Base-by-base conservation (phyloP, 2,329 filamentous ascomycete genomes). In the Penicillium sp. region DNA sequence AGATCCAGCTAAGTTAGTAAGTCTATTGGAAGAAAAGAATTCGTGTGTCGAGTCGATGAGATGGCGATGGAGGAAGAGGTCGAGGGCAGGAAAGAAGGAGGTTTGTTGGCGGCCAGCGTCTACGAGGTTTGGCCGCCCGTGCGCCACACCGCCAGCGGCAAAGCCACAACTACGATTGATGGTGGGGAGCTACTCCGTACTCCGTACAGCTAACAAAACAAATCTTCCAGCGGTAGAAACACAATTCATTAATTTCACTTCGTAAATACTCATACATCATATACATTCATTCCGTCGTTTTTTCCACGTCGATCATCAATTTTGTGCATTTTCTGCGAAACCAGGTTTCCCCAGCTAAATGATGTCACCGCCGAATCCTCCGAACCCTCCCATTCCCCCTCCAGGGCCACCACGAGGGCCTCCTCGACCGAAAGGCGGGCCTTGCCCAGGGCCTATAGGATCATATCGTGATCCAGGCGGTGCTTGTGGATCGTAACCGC, bases 391-490 rank as follows among this genome's bases (percentile, higher is more conserved):
- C 41, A 82, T 50, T 62, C 73, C 63, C 13, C 66, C 69, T 35
- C 68, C 69, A 35, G 60, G 63, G 38, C 72, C 70, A 53, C 56
- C 57, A 15, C 60, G 68, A 26, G 26, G 26, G 31, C 67, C 75
- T 50, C 67, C 75, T 50, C 82, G 65, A 50, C 67, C 83, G 65
- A 81, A 78, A 26, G 79, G 77, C 47, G 79, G 76, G 60, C 76
- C 85, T 41, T 77, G 84, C 0, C 90, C 90, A 0, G 92, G 92
- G 0, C 91, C 91, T 23, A 93, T 79, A 2, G 94, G 94, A 81
- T 98, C 95, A 80, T 92, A 98, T 66, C 95, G 84, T n/a, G 93
- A 90, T 1, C 95, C 95, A 2, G 92, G 93, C 5, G 95, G 95
- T 30, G 87, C 89, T 73, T 89, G 90, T 1, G 90, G 88, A 72